phyloP scores from a whole-genome alignment of 306 rosid genomes.

The Cucumis cinereus region DNA sequence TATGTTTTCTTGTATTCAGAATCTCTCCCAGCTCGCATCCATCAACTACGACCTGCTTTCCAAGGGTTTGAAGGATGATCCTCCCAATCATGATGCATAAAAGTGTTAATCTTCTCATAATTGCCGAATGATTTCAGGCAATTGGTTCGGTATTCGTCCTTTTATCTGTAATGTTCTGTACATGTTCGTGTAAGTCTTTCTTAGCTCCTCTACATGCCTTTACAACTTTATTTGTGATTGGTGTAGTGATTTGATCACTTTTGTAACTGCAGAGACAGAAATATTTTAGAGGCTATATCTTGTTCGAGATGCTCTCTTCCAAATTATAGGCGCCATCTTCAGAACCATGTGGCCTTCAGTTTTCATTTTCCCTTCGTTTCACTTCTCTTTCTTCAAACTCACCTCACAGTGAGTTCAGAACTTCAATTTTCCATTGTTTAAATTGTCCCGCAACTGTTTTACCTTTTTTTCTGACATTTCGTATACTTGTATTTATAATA shows the following conservation, averaged over 20 bases:
- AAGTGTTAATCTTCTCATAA: constrained; percentile 15
- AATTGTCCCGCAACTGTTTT: not conserved
- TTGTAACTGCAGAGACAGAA: constrained; percentile 48
- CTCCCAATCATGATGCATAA: constrained; percentile 41
- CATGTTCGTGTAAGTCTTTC: constrained; percentile 34
- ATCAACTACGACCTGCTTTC: constrained; percentile 95
- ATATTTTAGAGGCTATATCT: constrained; percentile 25
- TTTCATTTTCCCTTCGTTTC: constrained; percentile 13
- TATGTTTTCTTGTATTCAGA: constrained; percentile 41
- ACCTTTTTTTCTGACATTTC: not conserved
- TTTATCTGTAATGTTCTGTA: constrained; percentile 58
- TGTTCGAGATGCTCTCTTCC: constrained; percentile 35
- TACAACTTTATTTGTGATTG: constrained; percentile 9
- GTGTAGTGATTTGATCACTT: constrained; percentile 10
- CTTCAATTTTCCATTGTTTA: not conserved
- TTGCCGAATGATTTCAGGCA: constrained; percentile 18
- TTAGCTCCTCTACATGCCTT: not conserved
- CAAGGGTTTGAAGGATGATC: constrained; percentile 85
- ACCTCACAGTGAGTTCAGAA: constrained; percentile 1
- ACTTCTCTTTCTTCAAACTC: not conserved
- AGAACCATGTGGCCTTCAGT: constrained; percentile 22
- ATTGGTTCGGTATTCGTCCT: constrained; percentile 27
- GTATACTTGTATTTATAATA: not conserved
- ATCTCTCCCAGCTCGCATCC: constrained; percentile 98
- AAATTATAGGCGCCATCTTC: constrained; percentile 27